A percentile compares a stretch with the other conserved stretches of the same genome.
Evolutionary conservation across 352 stramenopile genomes (phyloP).

Genomic region (Phytophthora pistaciae): DNA sequence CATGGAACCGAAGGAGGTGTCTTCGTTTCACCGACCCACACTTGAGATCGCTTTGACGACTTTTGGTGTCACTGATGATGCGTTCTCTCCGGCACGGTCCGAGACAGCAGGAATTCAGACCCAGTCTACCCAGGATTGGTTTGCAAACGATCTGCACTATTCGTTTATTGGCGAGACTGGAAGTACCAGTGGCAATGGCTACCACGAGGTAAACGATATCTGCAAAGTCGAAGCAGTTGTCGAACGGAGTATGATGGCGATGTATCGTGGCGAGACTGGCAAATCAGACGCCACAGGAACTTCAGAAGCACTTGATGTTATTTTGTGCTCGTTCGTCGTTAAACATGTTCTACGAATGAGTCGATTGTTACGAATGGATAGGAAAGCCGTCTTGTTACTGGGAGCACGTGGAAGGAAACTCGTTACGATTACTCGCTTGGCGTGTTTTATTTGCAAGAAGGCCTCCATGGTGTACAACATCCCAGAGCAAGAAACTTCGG

Average conservation of each 20-base stretch:
- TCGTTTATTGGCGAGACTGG: constrained; percentile 61
- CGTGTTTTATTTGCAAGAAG: constrained; percentile 65
- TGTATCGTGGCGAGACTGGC: constrained; percentile 42
- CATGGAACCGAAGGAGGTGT: constrained; percentile 39
- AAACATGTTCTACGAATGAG: constrained; percentile 63
- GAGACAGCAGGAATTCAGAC: constrained; percentile 26
- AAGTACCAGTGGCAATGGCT: constrained; percentile 49
- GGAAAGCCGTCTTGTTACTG: constrained; percentile 56
- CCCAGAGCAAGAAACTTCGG: neutral
- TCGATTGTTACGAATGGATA: constrained; percentile 50
- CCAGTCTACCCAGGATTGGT: constrained; percentile 41
- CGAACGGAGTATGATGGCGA: constrained; percentile 67
- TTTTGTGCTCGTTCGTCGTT: constrained; percentile 65
- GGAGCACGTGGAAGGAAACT: constrained; percentile 58
- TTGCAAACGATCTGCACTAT: constrained; percentile 60
- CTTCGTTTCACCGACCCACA: constrained; percentile 52
- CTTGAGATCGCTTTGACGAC: constrained; percentile 51
- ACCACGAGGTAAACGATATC: constrained; percentile 66
- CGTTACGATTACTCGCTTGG: constrained; percentile 57
- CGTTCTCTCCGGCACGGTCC: constrained; percentile 38
- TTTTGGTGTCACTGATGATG: constrained; percentile 57
- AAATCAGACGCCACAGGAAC: neutral
- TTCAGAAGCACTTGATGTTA: constrained; percentile 52
- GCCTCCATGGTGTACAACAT: constrained; percentile 37
- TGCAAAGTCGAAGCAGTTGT: constrained; percentile 60